A percentile compares a stretch with the other conserved stretches of the same genome.
phyloP scores from a whole-genome alignment of 179 eudicot genomes.

The Beta corolliflora region DNA sequence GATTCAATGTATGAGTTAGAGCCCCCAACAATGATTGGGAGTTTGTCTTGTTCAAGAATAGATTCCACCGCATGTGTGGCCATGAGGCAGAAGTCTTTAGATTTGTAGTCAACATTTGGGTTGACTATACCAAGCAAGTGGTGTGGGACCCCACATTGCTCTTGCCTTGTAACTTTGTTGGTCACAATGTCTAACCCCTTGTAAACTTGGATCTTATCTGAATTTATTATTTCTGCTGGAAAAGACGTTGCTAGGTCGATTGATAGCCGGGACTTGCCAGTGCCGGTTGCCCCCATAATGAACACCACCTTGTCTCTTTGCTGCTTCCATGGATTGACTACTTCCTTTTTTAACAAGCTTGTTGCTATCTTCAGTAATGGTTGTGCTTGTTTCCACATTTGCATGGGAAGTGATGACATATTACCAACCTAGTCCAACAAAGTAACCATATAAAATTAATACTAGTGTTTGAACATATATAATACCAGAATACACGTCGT shows the following conservation, averaged over 20 bases:
- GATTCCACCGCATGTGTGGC: slow-evolving; percentile 55
- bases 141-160: slow-evolving; percentile 61
- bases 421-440: background rate
- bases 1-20: slow-evolving; percentile 74
- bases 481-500: no score
- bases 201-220: slow-evolving; percentile 75
- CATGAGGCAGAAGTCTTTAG: slow-evolving; percentile 43
- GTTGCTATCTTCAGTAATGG: slow-evolving; percentile 33
- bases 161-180: slow-evolving; percentile 64
- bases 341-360: slow-evolving; percentile 37
- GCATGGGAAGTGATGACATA: slow-evolving; percentile 34
- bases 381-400: slow-evolving; percentile 39
- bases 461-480: background rate
- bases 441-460: background rate
- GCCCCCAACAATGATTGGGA: slow-evolving; percentile 82
- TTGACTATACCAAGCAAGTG: slow-evolving; percentile 55
- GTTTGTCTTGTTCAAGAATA: slow-evolving; percentile 37
- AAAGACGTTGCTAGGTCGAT: slow-evolving; percentile 64
- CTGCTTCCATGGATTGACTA: slow-evolving; percentile 33
- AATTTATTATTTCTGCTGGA: slow-evolving; percentile 61
- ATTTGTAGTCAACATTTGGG: slow-evolving; percentile 50
- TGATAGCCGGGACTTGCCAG: slow-evolving; percentile 77
- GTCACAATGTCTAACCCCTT: slow-evolving; percentile 63
- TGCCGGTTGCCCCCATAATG: slow-evolving; percentile 81
- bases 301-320: slow-evolving; percentile 65